Conservation (phyloP, 1,284 basidiomycete species). For the Grifola frondosa region DNA sequence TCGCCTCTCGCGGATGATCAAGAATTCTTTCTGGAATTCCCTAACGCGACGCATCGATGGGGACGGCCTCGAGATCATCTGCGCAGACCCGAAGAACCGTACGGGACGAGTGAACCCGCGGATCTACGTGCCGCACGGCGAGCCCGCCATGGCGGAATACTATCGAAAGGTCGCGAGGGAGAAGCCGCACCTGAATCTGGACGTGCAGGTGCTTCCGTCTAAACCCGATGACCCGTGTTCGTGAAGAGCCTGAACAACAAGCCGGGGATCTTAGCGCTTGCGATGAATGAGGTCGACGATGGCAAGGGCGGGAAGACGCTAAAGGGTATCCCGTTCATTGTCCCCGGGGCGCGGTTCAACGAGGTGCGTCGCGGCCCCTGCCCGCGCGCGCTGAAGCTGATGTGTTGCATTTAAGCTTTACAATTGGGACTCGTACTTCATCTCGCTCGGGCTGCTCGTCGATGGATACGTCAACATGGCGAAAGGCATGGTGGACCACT, state of each 20-base stretch:
- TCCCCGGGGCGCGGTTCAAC: constrained; percentile 97
- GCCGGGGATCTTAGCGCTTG: constrained; percentile 92
- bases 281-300: constrained; percentile 92
- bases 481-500: constrained; percentile 97
- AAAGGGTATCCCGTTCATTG: constrained; percentile 94
- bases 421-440: constrained; percentile 96
- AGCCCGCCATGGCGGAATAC: constrained; percentile 93
- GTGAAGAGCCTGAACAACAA: constrained; percentile 93
- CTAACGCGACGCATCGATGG: constrained; percentile 96
- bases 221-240: constrained; percentile 86
- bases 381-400: constrained; percentile 1
- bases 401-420: constrained; percentile 53
- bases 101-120: constrained; percentile 84
- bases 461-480: constrained; percentile 94
- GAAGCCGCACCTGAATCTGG: constrained; percentile 88
- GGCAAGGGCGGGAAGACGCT: constrained; percentile 76
- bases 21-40: constrained; percentile 97
- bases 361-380: constrained; percentile 60
- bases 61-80: constrained; percentile 94
- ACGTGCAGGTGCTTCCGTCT: constrained; percentile 86
- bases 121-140: constrained; percentile 92
- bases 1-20: constrained; percentile 96
- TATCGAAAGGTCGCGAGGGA: constrained; percentile 81
- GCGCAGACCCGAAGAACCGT: constrained; percentile 95
- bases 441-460: constrained; percentile 89